Base-by-base conservation (phyloP, 1,284 basidiomycete genomes). In the Ganoderma resinaceum region DNA sequence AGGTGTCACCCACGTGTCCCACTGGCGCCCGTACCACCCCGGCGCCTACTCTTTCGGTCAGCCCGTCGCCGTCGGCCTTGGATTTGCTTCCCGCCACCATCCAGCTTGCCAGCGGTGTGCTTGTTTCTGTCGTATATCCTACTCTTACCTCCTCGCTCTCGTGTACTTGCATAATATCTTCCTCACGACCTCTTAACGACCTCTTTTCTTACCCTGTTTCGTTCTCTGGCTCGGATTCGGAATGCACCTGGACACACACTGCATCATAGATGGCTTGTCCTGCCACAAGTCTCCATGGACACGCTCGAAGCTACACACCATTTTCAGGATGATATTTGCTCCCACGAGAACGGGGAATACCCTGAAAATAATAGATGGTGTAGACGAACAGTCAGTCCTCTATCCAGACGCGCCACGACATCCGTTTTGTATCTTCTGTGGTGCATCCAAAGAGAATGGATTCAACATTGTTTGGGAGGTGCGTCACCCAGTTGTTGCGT, bases 391-490 rank as follows among this genome's bases (percentile, higher is more conserved):
- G 59, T 67, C 66, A n/a, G 65, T 70, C 31, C 62, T 70, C 31
- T 43, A 62, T 49, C 40, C 61, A 8, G 63, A 61, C 35, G 18
- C 62, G 31, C 62, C 67, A 52, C 35, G 61, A 16, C 66, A 57
- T 62, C 43, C 49, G 5, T 40, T 42, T 20, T 88, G 87, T 72
- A 72, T 81, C 11, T 93, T 93, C 78, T 93, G 91, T 75, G 74
- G 84, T 71, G 86, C 87, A 16, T 82, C 84, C 3, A 67, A 70
- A 31, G 82, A 85, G 62, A 87, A 83, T 14, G 89, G 88, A 1
- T 94, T 93, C 76, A 79, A 85, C 52, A 78, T 93, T 29, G 78
- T 89, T 0, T 87, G 86, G 72, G 86, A 92, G 86, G 91, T 88
- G 66, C n/a, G 69, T 61, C 14, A 40, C 5, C 4, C 31, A 23